These are phyloP conservation scores for Wickerhamomyces mucosus DNA, from an alignment of 805 yeast species.

Conservation along the genomic window DNA sequence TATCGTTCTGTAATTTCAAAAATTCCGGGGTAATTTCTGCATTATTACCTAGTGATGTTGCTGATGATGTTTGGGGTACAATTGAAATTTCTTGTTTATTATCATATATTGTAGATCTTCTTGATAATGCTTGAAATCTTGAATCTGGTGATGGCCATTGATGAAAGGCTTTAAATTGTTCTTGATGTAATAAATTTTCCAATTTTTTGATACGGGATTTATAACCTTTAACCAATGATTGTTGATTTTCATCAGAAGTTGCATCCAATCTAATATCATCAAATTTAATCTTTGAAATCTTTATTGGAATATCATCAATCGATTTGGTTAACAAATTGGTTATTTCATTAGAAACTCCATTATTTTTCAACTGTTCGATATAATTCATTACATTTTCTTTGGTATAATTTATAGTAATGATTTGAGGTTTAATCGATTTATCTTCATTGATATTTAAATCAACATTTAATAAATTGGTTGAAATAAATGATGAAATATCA, in stretches of 20 bases:
- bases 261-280: slow-evolving; percentile 1
- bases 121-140: slow-evolving; percentile 6
- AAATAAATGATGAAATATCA: slow-evolving; percentile 15
- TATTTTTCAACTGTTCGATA: slow-evolving; percentile 24
- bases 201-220: slow-evolving; percentile 65
- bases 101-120: slow-evolving; percentile 3
- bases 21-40: slow-evolving; percentile 3
- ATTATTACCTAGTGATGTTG: neutral
- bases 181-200: slow-evolving; percentile 70
- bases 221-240: slow-evolving; percentile 44
- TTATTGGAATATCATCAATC: slow-evolving; percentile 27
- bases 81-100: neutral
- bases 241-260: slow-evolving; percentile 13
- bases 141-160: slow-evolving; percentile 28
- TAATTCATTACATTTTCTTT: slow-evolving; percentile 26
- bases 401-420: too few relatives aligned
- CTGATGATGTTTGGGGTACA: slow-evolving; percentile 2
- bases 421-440: neutral
- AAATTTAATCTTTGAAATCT: slow-evolving; percentile 10
- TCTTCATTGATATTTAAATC: slow-evolving; percentile 12
- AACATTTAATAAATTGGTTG: slow-evolving; percentile 10
- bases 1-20: slow-evolving; percentile 8
- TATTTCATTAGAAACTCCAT: slow-evolving; percentile 23
- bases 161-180: slow-evolving; percentile 46
- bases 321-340: slow-evolving; percentile 28